Percentiles rank a stretch among this genome's conserved stretches.
Conservation (phyloP, 306 rosid genomes). For the Glycyrrhiza uralensis region DNA sequence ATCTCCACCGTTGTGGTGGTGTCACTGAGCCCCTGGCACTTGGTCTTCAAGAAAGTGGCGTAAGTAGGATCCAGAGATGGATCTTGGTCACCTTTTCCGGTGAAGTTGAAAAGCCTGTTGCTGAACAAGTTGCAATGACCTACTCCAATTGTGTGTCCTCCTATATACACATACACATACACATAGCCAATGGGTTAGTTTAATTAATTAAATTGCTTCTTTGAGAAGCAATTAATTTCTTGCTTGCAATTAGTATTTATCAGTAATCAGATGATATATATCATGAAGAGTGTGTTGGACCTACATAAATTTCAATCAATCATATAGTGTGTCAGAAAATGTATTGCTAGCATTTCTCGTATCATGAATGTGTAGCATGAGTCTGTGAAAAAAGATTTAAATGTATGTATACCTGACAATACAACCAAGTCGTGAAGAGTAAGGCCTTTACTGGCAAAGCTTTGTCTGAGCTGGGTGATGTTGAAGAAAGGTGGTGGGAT, state of each 20-base stretch:
- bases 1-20: constrained; percentile 31
- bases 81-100: constrained; percentile 61
- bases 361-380: background rate
- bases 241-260: too few relatives aligned
- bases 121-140: constrained; percentile 46
- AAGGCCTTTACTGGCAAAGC: constrained; percentile 35
- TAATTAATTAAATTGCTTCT: background rate
- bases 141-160: constrained; percentile 57
- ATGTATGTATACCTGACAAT: constrained; percentile 38
- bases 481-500: constrained; percentile 49
- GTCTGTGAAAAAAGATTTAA: background rate
- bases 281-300: too few relatives aligned
- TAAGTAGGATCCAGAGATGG: constrained; percentile 46
- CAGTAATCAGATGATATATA: too few relatives aligned
- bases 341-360: background rate
- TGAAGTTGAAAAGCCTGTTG: constrained; percentile 56
- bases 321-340: too few relatives aligned
- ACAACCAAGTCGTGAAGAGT: constrained; percentile 53
- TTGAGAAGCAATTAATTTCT: too few relatives aligned
- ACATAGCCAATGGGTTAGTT: background rate
- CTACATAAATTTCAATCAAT: too few relatives aligned
- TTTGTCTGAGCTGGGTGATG: constrained; percentile 40
- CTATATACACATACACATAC: constrained; percentile 1
- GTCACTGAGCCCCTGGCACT: constrained; percentile 32
- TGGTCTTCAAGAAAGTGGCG: constrained; percentile 26